These are phyloP conservation scores for Miscanthus lutarioriparius DNA, from an alignment of 176 grass and related monocot genomes.

Conservation along the genomic window DNA sequence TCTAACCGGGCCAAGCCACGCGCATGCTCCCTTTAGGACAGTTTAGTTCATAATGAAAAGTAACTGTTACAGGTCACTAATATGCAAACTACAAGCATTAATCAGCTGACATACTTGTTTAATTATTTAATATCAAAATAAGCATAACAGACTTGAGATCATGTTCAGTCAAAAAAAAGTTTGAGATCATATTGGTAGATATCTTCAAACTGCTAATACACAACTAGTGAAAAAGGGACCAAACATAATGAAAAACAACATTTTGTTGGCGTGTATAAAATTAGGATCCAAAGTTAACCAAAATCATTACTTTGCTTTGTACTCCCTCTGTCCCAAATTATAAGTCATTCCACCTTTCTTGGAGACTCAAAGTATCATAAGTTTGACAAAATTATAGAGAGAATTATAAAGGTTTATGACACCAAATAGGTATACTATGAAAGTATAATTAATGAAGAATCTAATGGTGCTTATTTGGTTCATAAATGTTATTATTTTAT, in stretches of 20 bases:
- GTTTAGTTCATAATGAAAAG: constrained; percentile 3
- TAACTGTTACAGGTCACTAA: background rate
- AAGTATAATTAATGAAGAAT: no score
- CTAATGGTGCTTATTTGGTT: no score
- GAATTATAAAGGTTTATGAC: no score
- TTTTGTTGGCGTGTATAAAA: background rate
- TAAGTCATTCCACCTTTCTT: no score
- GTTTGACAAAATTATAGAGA: no score
- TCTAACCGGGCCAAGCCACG: background rate
- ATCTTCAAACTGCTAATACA: constrained; percentile 1
- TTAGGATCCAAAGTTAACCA: background rate
- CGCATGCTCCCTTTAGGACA: background rate
- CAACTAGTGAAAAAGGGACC: background rate
- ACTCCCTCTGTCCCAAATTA: no score
- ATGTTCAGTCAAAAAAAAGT: background rate
- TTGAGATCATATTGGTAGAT: background rate
- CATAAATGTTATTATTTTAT: no score
- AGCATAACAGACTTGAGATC: background rate
- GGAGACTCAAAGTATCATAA: no score
- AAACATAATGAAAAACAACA: background rate
- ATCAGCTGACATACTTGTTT: background rate
- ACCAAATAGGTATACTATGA: no score
- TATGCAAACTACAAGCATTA: background rate
- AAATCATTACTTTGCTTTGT: constrained; percentile 10
- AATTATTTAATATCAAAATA: background rate